These are phyloP conservation scores for Hypoxylon sp. DNA, from an alignment of 2,329 filamentous ascomycete species.

Conservation along the genomic window DNA sequence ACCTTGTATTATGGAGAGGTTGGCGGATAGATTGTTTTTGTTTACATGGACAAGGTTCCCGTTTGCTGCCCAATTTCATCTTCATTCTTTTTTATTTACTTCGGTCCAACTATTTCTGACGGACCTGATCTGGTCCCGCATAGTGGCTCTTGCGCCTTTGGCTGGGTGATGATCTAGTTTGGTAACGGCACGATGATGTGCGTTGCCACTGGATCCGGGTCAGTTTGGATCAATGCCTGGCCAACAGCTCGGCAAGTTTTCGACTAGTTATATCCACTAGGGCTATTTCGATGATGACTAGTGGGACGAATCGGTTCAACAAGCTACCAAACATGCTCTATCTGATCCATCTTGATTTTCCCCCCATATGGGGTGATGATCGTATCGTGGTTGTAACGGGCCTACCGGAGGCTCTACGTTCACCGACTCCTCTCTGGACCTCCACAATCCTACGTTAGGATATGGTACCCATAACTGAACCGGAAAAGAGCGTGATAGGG, in stretches of 20 bases:
- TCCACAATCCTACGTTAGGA: conserved; percentile 32
- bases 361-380: conserved; percentile 38
- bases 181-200: conserved; percentile 24
- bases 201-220: conserved; percentile 18
- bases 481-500: conserved; percentile 29
- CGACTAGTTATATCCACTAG: conserved; percentile 24
- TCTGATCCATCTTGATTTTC: conserved; percentile 35
- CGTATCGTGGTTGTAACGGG: conserved; percentile 36
- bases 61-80: conserved; percentile 38
- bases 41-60: conserved; percentile 31
- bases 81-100: conserved; percentile 30
- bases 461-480: conserved; percentile 29
- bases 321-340: conserved; percentile 31
- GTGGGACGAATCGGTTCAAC: conserved; percentile 24
- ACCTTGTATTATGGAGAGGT: conserved; percentile 24
- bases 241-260: conserved; percentile 30
- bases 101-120: conserved; percentile 18
- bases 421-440: conserved; percentile 40
- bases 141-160: conserved; percentile 50
- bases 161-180: conserved; percentile 49
- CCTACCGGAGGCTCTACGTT: conserved; percentile 36
- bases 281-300: conserved; percentile 7
- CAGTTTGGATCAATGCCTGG: conserved; percentile 30
- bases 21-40: conserved; percentile 34
- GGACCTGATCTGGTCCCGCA: conserved; percentile 34